Evolutionary conservation across 2,329 filamentous ascomycete genomes (phyloP), one percentile per base, ranked within the genome.

Genomic region (Neofusicoccum sp.): DNA sequence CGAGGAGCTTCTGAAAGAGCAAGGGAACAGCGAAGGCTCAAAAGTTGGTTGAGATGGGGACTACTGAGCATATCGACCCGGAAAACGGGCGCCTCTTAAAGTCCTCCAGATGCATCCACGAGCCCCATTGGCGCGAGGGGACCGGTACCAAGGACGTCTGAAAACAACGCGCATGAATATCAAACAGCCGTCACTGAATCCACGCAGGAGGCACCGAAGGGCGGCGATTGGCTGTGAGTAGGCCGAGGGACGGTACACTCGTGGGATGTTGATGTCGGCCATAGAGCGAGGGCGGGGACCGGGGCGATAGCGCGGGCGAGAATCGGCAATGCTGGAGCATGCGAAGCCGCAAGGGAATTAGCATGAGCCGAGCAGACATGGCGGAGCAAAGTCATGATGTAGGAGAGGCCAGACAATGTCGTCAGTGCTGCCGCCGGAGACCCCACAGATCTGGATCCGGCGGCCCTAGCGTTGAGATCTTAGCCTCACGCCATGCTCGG

Each of bases 1-100:
- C 7, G 31, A 29, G n/a, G 29, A 39, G 39, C 12, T 61, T 50
- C 9, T 9, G 12, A 71, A 67, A 64, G 41, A 61, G 48, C 45
- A 44, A 52, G n/a, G 59, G 36, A 56, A 44, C 47, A 64, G 29
- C 34, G 36, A 60, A 64, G 49, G 49, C 62, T 61, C 33, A 64
- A 64, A 43, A 50, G 34, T 22, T n/a, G 48, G 36, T 3, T 12
- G 28, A 29, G 22, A 34, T 22, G n/a, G 3, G 43, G 16, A 36
- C 34, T 47, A 29, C 6, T 3, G 34, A 33, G 16, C 36, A 54
- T 3, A 33, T 41, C 16, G 14, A 41, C 14, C 22, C 33, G 45
- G 56, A 48, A 60, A 22, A 39, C 34, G 3, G 56, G 14, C 56
- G 56, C 44, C 44, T 41, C 45, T 60, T 60, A 41, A 45, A 49